Percentiles rank a stretch among this genome's conserved stretches.
Conservation (phyloP, 176 grass and related monocot genomes). For the Zizania latifolia region DNA sequence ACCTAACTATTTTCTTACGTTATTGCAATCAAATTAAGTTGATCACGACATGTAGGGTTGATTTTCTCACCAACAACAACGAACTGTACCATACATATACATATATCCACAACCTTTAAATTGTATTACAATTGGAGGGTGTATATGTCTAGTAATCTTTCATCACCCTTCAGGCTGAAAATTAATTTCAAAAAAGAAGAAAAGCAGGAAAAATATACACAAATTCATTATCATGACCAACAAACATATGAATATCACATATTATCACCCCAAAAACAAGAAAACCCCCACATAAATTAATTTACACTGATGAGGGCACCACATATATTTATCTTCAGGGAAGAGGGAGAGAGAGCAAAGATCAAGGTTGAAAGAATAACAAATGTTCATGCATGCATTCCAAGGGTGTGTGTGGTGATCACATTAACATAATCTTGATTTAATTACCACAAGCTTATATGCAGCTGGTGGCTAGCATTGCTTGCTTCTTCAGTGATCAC, state of each 20-base stretch:
- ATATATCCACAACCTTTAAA: too few relatives aligned
- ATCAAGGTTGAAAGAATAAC: conserved; percentile 56
- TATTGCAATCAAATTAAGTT: not conserved
- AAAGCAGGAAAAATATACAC: conserved; percentile 24
- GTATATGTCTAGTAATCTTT: not conserved
- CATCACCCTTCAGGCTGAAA: conserved; percentile 29
- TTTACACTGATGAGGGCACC: not conserved
- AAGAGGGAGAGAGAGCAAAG: conserved; percentile 28
- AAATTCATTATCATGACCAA: conserved; percentile 29
- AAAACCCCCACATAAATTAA: conserved; percentile 32
- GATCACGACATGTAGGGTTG: not conserved
- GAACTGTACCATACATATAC: not conserved
- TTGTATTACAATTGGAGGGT: not conserved
- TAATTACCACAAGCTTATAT: conserved; percentile 32
- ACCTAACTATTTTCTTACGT: not conserved
- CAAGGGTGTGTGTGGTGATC: conserved; percentile 20
- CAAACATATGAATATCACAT: conserved; percentile 56
- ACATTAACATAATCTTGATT: conserved; percentile 20
- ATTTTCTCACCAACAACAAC: not conserved
- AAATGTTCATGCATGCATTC: conserved; percentile 63
- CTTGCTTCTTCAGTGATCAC: conserved; percentile 8
- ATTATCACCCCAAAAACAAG: conserved; percentile 36
- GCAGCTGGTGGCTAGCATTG: not conserved
- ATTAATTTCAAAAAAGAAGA: not conserved
- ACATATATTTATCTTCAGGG: too few relatives aligned